Conservation (phyloP, 257 asterid genomes). For the Vinca minor region DNA sequence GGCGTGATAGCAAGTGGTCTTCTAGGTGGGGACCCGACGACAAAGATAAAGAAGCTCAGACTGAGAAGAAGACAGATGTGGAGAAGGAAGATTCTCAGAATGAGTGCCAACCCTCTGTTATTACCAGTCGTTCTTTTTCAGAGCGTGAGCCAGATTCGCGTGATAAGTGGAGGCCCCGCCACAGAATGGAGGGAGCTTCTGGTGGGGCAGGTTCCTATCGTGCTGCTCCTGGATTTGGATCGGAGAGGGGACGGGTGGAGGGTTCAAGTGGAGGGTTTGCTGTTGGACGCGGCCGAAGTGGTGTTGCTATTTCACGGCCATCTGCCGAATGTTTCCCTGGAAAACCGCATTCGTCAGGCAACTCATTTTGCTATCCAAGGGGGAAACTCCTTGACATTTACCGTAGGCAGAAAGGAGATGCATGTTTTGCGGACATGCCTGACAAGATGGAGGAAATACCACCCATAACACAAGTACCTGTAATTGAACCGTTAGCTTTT, state of each 20-base stretch:
- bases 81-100: conserved; percentile 69
- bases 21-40: conserved; percentile 98
- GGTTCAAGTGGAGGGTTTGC: conserved; percentile 74
- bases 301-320: conserved; percentile 38
- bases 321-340: conserved; percentile 47
- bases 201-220: conserved; percentile 60
- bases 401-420: conserved; percentile 56
- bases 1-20: conserved; percentile 95
- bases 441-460: conserved; percentile 63
- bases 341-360: conserved; percentile 26
- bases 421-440: conserved; percentile 37
- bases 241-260: conserved; percentile 68
- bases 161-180: conserved; percentile 99
- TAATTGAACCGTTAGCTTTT: conserved; percentile 73
- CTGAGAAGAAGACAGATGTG: conserved; percentile 54
- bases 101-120: conserved; percentile 54
- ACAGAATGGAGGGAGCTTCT: conserved; percentile 77
- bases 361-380: conserved; percentile 63
- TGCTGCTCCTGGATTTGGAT: conserved; percentile 95
- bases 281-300: conserved; percentile 83
- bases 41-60: conserved; percentile 76
- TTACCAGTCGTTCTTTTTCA: conserved; percentile 45
- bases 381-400: conserved; percentile 89
- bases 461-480: conserved; percentile 44
- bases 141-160: conserved; percentile 89